A percentile compares a stretch with the other conserved stretches of the same genome.
Evolutionary conservation across 163 green algal species (phyloP).

Genomic region (Coccomyxa subellipsoidea): DNA sequence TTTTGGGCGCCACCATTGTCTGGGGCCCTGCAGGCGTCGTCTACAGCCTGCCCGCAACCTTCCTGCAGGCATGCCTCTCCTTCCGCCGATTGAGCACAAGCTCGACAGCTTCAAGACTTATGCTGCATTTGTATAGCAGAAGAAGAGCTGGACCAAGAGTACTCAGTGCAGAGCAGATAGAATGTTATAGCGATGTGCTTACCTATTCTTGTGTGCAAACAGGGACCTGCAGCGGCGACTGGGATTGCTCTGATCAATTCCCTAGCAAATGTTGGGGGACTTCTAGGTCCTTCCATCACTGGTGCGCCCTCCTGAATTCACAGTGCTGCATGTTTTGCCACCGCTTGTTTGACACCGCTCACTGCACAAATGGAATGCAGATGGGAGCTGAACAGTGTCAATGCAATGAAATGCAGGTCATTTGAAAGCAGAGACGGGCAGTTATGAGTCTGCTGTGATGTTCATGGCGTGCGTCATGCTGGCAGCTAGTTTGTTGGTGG

Average conservation of each 20-base stretch:
- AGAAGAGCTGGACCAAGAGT: too few species aligned
- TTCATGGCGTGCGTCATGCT: not conserved
- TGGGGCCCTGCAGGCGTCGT: slow-evolving; percentile 33
- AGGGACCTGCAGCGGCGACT: slow-evolving; percentile 29
- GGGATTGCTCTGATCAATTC: slow-evolving; percentile 34
- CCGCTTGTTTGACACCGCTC: not conserved
- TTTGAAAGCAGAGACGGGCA: not conserved
- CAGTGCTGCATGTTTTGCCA: not conserved
- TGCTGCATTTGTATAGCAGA: too few species aligned
- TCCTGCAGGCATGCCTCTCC: slow-evolving; percentile 10
- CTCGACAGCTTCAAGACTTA: not conserved
- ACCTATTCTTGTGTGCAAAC: too few species aligned
- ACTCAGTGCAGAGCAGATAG: too few species aligned
- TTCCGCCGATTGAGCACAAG: not conserved
- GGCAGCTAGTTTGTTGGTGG: not conserved
- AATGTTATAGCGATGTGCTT: too few species aligned
- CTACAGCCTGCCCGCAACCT: slow-evolving; percentile 27
- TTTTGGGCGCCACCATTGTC: slow-evolving; percentile 24
- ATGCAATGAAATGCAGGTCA: not conserved
- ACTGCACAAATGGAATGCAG: not conserved
- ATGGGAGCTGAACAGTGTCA: not conserved
- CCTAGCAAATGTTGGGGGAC: slow-evolving; percentile 26
- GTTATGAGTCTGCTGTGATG: slow-evolving; percentile 1
- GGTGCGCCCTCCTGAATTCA: slow-evolving; percentile 7
- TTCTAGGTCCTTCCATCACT: slow-evolving; percentile 26